phyloP scores from a whole-genome alignment of 2,329 filamentous ascomycete species.

The Dendryphion nanum region DNA sequence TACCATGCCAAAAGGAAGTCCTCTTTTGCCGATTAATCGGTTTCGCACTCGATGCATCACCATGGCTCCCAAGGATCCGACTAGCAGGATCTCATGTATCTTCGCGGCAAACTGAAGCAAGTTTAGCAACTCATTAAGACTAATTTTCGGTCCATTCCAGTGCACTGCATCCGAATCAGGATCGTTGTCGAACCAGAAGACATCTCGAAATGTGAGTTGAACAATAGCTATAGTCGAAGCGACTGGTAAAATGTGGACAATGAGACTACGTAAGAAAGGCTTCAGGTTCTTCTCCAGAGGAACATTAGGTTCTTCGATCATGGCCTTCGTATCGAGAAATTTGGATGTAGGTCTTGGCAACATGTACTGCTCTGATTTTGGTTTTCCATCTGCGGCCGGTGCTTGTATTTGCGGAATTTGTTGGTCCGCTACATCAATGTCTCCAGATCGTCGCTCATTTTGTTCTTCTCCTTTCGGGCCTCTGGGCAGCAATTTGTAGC shows the following conservation, averaged over 20 bases:
- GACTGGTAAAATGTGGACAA: neutral
- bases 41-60: slow-evolving; percentile 1
- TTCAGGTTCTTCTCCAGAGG: neutral
- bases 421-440: no score
- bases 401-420: no score
- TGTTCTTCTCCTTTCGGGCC: no score
- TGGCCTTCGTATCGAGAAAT: no score
- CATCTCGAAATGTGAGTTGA: neutral
- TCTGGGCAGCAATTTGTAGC: no score
- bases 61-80: slow-evolving; percentile 1
- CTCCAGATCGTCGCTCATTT: no score
- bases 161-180: neutral
- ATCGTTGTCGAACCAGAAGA: slow-evolving; percentile 3
- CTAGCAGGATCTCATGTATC: no score
- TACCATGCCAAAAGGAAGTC: slow-evolving; percentile 1
- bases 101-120: no score
- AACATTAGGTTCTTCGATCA: slow-evolving; percentile 1
- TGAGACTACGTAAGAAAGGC: neutral
- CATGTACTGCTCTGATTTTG: no score
- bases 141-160: neutral
- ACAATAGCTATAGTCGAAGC: neutral
- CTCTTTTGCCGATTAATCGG: neutral
- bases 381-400: no score
- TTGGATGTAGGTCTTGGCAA: no score
- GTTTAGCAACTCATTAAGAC: no score